Conservation (phyloP, 2,329 filamentous ascomycete genomes). For the Colletotrichum graminicola region DNA sequence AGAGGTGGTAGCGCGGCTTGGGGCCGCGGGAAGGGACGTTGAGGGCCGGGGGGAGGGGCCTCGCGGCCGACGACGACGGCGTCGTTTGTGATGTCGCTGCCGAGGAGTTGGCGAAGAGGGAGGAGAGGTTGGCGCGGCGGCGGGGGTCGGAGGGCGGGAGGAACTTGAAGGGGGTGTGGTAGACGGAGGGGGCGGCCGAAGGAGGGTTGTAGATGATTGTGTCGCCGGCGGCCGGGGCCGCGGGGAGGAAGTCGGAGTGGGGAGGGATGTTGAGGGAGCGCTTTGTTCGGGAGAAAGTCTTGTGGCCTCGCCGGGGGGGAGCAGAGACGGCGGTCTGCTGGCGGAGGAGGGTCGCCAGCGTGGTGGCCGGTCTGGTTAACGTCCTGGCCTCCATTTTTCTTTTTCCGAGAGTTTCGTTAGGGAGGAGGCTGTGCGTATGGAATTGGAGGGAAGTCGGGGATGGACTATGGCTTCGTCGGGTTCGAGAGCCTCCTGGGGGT, state of each 20-base stretch:
- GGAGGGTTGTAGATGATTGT: slow-evolving; percentile 64
- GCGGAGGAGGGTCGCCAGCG: slow-evolving; percentile 47
- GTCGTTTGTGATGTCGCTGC: slow-evolving; percentile 31
- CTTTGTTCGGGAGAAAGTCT: slow-evolving; percentile 67
- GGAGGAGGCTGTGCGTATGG: neutral
- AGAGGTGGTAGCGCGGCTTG: slow-evolving; percentile 64
- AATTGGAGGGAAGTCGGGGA: neutral
- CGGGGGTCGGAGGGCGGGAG: slow-evolving; percentile 69
- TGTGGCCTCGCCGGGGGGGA: slow-evolving; percentile 56
- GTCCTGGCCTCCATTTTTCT: slow-evolving; percentile 36
- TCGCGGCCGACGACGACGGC: slow-evolving; percentile 38
- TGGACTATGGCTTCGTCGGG: neutral
- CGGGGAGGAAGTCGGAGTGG: slow-evolving; percentile 69
- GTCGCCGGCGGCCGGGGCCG: slow-evolving; percentile 52
- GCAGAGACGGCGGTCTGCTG: slow-evolving; percentile 43
- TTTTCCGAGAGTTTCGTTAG: neutral
- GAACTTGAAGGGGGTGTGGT: slow-evolving; percentile 76
- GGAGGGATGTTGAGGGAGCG: slow-evolving; percentile 70
- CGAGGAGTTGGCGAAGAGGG: slow-evolving; percentile 55
- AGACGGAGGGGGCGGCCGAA: slow-evolving; percentile 62
- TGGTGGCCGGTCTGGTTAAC: slow-evolving; percentile 50
- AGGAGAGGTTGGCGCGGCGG: slow-evolving; percentile 61
- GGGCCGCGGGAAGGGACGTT: slow-evolving; percentile 45
- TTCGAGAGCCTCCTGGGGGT: neutral
- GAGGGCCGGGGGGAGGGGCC: slow-evolving; percentile 50